phyloP scores from a whole-genome alignment of 2,329 filamentous ascomycete species.

The Furcasterigmium sp. region DNA sequence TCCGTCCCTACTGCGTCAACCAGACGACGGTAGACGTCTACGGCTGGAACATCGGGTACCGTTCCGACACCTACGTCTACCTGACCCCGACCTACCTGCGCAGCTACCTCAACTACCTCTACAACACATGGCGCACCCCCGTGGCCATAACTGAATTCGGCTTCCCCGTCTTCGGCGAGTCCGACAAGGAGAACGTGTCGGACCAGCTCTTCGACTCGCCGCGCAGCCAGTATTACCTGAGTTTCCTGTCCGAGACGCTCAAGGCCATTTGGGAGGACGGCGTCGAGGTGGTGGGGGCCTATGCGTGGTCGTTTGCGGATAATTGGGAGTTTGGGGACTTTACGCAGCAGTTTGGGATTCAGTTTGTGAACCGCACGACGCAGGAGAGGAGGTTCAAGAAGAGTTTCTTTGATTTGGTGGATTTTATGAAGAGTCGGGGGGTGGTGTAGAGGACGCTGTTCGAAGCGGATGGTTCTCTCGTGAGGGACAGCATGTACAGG shows the following conservation, averaged over 20 bases:
- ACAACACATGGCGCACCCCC: slow-evolving; percentile 49
- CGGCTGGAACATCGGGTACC: slow-evolving; percentile 55
- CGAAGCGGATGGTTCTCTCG: too few species aligned
- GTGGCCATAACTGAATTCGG: slow-evolving; percentile 51
- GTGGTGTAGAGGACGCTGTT: too few species aligned
- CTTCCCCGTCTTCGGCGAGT: slow-evolving; percentile 47
- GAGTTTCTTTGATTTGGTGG: slow-evolving; percentile 52
- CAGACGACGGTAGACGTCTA: slow-evolving; percentile 38
- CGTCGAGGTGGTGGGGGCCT: slow-evolving; percentile 46
- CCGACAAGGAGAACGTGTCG: slow-evolving; percentile 28
- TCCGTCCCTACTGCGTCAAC: slow-evolving; percentile 48
- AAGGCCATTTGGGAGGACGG: slow-evolving; percentile 52
- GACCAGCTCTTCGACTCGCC: slow-evolving; percentile 49
- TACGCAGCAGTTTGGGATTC: slow-evolving; percentile 43
- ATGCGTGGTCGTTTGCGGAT: slow-evolving; percentile 48
- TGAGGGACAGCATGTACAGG: too few species aligned
- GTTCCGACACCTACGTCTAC: slow-evolving; percentile 51
- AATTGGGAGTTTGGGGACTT: slow-evolving; percentile 56
- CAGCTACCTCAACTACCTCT: slow-evolving; percentile 50
- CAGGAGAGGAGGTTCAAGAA: slow-evolving; percentile 47
- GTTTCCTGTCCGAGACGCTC: slow-evolving; percentile 47
- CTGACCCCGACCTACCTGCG: slow-evolving; percentile 54
- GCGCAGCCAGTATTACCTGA: slow-evolving; percentile 32
- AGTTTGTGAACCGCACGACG: slow-evolving; percentile 48
- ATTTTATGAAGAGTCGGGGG: slow-evolving; percentile 40